Evolutionary conservation across 2,329 filamentous ascomycete species (phyloP).

Genomic region (Hypoxylon sp.): DNA sequence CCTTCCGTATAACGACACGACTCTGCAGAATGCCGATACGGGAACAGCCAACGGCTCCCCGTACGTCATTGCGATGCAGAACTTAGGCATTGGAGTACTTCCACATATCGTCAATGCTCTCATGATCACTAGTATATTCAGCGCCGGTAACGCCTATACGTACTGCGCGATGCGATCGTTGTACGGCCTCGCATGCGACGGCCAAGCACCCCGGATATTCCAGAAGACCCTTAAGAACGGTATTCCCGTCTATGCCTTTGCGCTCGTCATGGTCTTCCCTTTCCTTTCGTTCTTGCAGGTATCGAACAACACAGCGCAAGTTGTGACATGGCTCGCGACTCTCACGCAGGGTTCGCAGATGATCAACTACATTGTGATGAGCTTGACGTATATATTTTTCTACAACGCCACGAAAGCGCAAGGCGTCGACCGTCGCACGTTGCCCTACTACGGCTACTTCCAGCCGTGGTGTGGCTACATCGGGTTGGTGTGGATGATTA

Average conservation of each 20-base stretch:
- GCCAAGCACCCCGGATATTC: slow-evolving; percentile 66
- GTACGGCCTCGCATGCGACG: slow-evolving; percentile 70
- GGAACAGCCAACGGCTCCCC: slow-evolving; percentile 67
- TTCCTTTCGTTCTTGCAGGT: slow-evolving; percentile 68
- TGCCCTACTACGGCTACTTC: slow-evolving; percentile 70
- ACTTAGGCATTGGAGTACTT: slow-evolving; percentile 65
- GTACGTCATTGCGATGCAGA: slow-evolving; percentile 69
- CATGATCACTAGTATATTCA: slow-evolving; percentile 70
- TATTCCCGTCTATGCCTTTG: slow-evolving; percentile 74
- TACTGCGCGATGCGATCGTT: slow-evolving; percentile 72
- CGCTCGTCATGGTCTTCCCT: slow-evolving; percentile 69
- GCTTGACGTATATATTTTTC: slow-evolving; percentile 70
- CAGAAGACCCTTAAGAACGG: slow-evolving; percentile 67
- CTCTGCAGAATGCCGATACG: slow-evolving; percentile 63
- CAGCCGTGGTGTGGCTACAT: slow-evolving; percentile 70
- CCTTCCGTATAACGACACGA: slow-evolving; percentile 72
- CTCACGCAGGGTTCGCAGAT: slow-evolving; percentile 59
- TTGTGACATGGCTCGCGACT: slow-evolving; percentile 55
- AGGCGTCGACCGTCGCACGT: slow-evolving; percentile 62
- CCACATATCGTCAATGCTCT: slow-evolving; percentile 74
- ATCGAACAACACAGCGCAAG: slow-evolving; percentile 48
- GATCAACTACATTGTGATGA: slow-evolving; percentile 74
- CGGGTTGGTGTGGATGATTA: slow-evolving; percentile 57
- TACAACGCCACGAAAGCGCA: slow-evolving; percentile 66
- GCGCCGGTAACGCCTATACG: slow-evolving; percentile 72